Evolutionary conservation across 345 rosid genomes (phyloP).

Genomic region (Rhizophora mangle): DNA sequence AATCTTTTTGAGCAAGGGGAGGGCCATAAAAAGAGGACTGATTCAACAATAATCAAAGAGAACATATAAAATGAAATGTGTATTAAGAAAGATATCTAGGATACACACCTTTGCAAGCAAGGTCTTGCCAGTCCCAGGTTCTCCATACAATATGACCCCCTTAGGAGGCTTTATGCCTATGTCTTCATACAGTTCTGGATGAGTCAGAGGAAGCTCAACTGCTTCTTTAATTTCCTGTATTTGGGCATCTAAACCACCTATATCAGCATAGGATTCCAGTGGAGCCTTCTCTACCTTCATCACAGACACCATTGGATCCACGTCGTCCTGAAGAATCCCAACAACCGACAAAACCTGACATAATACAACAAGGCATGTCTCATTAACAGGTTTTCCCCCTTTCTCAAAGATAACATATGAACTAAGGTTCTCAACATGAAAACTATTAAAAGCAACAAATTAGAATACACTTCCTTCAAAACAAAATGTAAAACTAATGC

Average conservation of each 20-base stretch:
- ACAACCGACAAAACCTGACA: constrained; percentile 88
- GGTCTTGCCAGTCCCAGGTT: constrained; percentile 98
- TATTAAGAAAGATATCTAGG: neutral
- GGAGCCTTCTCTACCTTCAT: constrained; percentile 99
- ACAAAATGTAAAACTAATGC: too few relatives aligned
- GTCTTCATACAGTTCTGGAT: constrained; percentile 97
- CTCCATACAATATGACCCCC: constrained; percentile 98
- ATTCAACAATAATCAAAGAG: neutral
- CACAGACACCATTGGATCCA: constrained; percentile 99
- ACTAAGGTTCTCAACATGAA: too few relatives aligned
- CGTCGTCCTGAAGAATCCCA: constrained; percentile 97
- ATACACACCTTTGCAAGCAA: constrained; percentile 88
- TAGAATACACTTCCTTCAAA: too few relatives aligned
- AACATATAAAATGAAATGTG: neutral
- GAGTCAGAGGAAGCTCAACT: constrained; percentile 96
- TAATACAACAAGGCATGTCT: constrained; percentile 2
- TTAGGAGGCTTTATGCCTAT: constrained; percentile 98
- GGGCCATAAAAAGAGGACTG: too few relatives aligned
- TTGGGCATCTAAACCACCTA: constrained; percentile 99
- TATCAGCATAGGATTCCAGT: constrained; percentile 96
- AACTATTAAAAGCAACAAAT: too few relatives aligned
- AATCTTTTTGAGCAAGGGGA: too few relatives aligned
- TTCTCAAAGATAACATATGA: too few relatives aligned
- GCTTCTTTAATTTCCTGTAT: constrained; percentile 99
- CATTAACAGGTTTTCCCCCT: neutral